These are phyloP conservation scores for Penicillium sp. DNA, from an alignment of 2,329 filamentous ascomycete species.

Conservation along the genomic window DNA sequence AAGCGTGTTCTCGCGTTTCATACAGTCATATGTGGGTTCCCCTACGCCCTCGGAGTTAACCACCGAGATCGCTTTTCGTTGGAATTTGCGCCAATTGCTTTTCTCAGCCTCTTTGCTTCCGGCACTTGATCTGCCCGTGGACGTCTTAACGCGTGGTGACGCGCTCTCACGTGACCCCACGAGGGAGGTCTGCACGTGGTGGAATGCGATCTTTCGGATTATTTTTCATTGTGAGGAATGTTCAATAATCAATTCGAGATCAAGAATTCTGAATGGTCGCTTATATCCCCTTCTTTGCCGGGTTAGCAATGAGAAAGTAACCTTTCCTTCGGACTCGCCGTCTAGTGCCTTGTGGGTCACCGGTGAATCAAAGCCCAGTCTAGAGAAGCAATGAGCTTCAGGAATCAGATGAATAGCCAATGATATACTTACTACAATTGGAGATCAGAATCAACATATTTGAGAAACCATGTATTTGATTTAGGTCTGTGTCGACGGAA, in stretches of 20 bases:
- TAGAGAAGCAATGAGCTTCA: background rate
- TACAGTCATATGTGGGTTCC: background rate
- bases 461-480: background rate
- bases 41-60: background rate
- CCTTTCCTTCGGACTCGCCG: background rate
- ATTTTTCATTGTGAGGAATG: background rate
- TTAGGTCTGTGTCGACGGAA: too few species aligned
- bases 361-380: background rate
- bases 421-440: background rate
- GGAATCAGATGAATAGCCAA: background rate
- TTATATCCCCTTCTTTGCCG: background rate
- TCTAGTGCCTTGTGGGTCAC: background rate
- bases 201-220: slow-evolving; percentile 5
- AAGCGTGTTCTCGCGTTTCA: slow-evolving; percentile 2
- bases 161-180: slow-evolving; percentile 22
- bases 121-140: background rate
- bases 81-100: background rate
- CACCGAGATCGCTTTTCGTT: background rate
- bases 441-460: background rate
- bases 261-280: background rate
- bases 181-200: slow-evolving; percentile 8
- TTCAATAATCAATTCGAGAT: background rate
- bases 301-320: background rate
- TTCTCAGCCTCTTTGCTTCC: background rate
- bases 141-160: slow-evolving; percentile 15